Evolutionary conservation across 1,284 basidiomycete species (phyloP).

Genomic region (Chalciporus sp.): DNA sequence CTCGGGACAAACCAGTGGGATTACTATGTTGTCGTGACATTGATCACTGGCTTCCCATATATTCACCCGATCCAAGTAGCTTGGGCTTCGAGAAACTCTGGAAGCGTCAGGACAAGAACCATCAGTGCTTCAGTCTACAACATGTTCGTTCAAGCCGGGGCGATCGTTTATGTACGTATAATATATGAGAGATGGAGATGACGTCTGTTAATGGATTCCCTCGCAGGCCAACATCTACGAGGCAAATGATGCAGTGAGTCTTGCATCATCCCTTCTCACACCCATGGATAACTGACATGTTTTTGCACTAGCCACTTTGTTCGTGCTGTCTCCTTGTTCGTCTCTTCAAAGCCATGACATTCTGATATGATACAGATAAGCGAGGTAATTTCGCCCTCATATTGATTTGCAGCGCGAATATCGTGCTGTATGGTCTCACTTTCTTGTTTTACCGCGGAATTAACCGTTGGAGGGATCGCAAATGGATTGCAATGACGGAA

Average conservation of each 20-base stretch:
- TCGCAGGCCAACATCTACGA: slow-evolving; percentile 47
- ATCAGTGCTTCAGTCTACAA: slow-evolving; percentile 62
- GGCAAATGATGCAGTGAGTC: slow-evolving; percentile 43
- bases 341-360: neutral
- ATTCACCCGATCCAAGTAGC: slow-evolving; percentile 54
- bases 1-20: slow-evolving; percentile 58
- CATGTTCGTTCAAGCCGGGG: slow-evolving; percentile 63
- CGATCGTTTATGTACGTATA: slow-evolving; percentile 48
- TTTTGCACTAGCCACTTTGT: slow-evolving; percentile 47
- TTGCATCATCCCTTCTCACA: neutral
- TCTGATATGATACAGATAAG: slow-evolving; percentile 35
- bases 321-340: slow-evolving; percentile 17
- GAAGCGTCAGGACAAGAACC: slow-evolving; percentile 58
- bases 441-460: slow-evolving; percentile 58
- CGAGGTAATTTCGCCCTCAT: slow-evolving; percentile 42
- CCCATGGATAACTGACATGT: neutral
- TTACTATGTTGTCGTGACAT: slow-evolving; percentile 56
- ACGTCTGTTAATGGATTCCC: neutral
- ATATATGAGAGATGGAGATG: neutral
- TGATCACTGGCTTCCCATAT: slow-evolving; percentile 56
- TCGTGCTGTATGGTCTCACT: slow-evolving; percentile 52
- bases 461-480: slow-evolving; percentile 52
- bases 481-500: slow-evolving; percentile 53
- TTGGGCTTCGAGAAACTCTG: slow-evolving; percentile 64
- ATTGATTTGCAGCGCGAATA: slow-evolving; percentile 38